These are phyloP conservation scores for Echeveria elegans DNA, from an alignment of 164 flowering plant genomes.

Conservation along the genomic window DNA sequence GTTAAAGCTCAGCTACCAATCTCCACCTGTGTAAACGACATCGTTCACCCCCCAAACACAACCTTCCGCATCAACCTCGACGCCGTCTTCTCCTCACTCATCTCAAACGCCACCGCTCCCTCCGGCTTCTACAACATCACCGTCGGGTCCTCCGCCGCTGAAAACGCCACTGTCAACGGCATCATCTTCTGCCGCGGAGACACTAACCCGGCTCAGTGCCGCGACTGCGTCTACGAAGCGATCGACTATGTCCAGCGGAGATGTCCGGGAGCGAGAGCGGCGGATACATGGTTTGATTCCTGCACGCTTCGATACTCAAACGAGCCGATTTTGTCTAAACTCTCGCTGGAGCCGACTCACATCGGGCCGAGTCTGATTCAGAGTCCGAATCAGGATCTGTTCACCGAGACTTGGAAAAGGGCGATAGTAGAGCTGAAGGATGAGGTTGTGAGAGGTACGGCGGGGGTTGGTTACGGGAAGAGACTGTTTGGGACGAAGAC, in stretches of 20 bases:
- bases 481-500: slow-evolving; percentile 10
- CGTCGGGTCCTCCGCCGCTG: background rate
- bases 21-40: background rate
- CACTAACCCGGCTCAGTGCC: background rate
- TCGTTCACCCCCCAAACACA: background rate
- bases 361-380: background rate
- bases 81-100: background rate
- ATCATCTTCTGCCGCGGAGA: slow-evolving; percentile 1
- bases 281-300: background rate
- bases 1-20: background rate
- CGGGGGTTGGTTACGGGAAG: background rate
- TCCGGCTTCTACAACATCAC: slow-evolving; percentile 2
- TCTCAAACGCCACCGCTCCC: background rate
- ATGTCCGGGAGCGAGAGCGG: background rate
- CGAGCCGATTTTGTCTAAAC: background rate
- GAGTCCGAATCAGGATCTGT: background rate
- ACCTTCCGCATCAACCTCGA: slow-evolving; percentile 2
- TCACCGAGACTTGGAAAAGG: background rate
- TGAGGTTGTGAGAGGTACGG: background rate
- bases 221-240: background rate
- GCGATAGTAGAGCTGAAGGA: background rate
- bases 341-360: background rate
- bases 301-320: slow-evolving; percentile 10
- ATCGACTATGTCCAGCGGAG: background rate
- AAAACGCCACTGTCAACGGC: background rate